Conservation (phyloP, 129 eudicot species). For the Chrysanthemum makinoi region DNA sequence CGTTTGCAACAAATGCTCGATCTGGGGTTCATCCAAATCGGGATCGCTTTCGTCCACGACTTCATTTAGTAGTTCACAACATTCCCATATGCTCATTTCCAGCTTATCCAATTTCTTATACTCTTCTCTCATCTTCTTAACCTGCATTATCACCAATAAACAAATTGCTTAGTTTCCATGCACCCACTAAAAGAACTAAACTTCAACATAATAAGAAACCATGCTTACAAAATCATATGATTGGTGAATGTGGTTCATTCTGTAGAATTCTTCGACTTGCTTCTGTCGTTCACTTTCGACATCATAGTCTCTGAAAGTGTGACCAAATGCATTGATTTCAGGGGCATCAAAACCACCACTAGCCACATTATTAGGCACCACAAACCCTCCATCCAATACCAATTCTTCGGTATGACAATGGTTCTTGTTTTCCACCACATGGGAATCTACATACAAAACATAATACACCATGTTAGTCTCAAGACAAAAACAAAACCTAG, state of each 20-base stretch:
- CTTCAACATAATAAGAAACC: not conserved
- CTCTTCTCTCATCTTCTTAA: conserved; percentile 74
- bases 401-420: conserved; percentile 39
- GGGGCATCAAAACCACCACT: conserved; percentile 68
- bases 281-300: conserved; percentile 60
- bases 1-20: conserved; percentile 86
- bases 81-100: conserved; percentile 97
- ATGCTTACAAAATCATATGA: conserved; percentile 73
- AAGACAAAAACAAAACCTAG: not conserved
- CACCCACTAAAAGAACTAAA: not conserved
- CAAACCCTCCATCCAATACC: conserved; percentile 64
- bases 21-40: conserved; percentile 89
- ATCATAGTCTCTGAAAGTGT: conserved; percentile 77
- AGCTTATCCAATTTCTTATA: conserved; percentile 59
- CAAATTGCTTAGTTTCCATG: not conserved
- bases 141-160: conserved; percentile 33
- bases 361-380: conserved; percentile 34
- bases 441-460: conserved; percentile 22
- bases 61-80: conserved; percentile 78
- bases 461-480: not conserved
- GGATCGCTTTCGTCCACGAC: conserved; percentile 95
- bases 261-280: conserved; percentile 70
- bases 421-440: conserved; percentile 45
- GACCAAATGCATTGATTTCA: conserved; percentile 74
- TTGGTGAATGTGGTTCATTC: conserved; percentile 73